Evolutionary conservation across 345 rosid species (phyloP).

Genomic region (Citrus unshiu): DNA sequence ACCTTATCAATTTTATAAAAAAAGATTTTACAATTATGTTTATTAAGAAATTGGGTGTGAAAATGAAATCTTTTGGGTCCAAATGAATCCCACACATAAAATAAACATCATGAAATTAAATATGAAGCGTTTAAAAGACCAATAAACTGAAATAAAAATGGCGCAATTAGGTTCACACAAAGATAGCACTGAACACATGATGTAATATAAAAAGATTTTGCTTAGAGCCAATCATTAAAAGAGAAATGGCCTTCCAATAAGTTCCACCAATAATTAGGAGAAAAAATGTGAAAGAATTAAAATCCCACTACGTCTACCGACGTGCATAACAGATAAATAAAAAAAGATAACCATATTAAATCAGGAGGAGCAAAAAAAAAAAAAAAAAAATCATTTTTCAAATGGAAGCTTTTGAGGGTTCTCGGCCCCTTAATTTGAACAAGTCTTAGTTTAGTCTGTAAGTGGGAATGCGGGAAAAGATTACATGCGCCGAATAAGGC

Average conservation of each 20-base stretch:
- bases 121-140: too few relatives aligned
- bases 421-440: too few relatives aligned
- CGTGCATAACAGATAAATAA: not conserved
- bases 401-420: not conserved
- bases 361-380: too few relatives aligned
- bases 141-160: not conserved
- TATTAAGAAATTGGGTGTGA: too few relatives aligned
- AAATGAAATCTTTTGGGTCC: too few relatives aligned
- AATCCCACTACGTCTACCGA: not conserved
- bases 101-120: too few relatives aligned
- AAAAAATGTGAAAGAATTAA: not conserved
- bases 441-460: not conserved
- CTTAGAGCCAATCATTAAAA: not conserved
- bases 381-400: not conserved
- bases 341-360: not conserved
- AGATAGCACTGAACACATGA: not conserved
- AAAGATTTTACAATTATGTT: too few relatives aligned
- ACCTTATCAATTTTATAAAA: too few relatives aligned
- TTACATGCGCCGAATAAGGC: not conserved
- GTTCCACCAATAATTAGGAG: not conserved
- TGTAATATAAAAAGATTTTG: not conserved
- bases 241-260: too few relatives aligned
- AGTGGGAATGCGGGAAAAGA: not conserved
- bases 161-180: not conserved
- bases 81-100: too few relatives aligned